Base-by-base conservation (phyloP, 2,329 filamentous ascomycete genomes). In the Paecilomyces sp. region DNA sequence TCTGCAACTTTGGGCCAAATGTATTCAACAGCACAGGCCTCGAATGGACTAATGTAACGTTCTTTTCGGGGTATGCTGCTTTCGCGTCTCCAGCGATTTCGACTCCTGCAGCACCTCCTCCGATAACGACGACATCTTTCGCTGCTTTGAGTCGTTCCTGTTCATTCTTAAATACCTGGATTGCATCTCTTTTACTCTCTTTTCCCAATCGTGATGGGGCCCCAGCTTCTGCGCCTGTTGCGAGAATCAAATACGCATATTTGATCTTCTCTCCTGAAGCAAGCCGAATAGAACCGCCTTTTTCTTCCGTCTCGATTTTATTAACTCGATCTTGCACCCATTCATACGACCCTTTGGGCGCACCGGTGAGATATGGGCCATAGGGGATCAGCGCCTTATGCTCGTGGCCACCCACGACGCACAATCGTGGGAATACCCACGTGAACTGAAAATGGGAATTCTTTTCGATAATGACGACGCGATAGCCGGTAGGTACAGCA, bases 351-450 rank as follows among this genome's bases (percentile, higher is more conserved):
- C 74, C 77, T 18, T 70, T 62, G 0, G 76, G 71, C 3, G 68
- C 74, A 0, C 62, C 64, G 1, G 67, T 68, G 2, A 82, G 64
- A 50, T 78, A 74, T 3, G 71, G 71, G 0, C 76, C 77, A 61
- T 86, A 87, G 0, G 85, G 85, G 52, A 88, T 82, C 62, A 87
- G 87, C 0, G 83, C 83, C 65, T 83, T 83, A 59, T 82, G 70
- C 62, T 86, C 84, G 54, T 85, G 80, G 22, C 79, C 80, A n/a
- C 75, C 70, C 4, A 83, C 73, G 13, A 87, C 84, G 50, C 79
- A 82, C 67, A 82, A 85, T 3, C 85, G 78, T 0, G 85, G 85
- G 41, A 87, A 78, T 12, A 81, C 79, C 78, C 83, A 88, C 0
- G 82, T 81, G 65, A 83, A 85, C 63, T 87, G 81, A 68, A 87